Evolutionary conservation across 495 filamentous ascomycete species (phyloP).

Genomic region (Hypoxylon intermedium): DNA sequence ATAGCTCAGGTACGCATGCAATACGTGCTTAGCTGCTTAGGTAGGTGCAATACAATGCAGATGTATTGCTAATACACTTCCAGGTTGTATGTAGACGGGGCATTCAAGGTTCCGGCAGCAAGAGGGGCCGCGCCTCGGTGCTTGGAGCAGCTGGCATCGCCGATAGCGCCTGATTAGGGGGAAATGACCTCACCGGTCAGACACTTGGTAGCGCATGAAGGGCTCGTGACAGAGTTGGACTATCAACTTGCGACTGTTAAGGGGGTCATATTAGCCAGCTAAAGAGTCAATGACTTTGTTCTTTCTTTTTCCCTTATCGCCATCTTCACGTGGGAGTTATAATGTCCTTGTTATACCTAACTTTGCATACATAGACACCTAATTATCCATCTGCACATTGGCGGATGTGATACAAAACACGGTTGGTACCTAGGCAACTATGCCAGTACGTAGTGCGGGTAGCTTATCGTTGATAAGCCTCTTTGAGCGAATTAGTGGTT

Average conservation of each 20-base stretch:
- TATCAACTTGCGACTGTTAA: constrained; percentile 2
- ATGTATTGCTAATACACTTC: too few species aligned
- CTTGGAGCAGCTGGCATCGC: constrained; percentile 26
- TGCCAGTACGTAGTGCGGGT: background rate
- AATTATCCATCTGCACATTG: background rate
- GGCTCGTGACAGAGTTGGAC: constrained; percentile 29
- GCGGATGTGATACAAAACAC: background rate
- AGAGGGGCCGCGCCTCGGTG: background rate
- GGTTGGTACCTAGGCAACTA: constrained; percentile 15
- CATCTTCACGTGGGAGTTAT: constrained; percentile 15
- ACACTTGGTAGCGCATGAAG: constrained; percentile 30
- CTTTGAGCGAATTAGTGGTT: constrained; percentile 17
- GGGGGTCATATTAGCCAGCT: constrained; percentile 18
- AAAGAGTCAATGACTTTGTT: constrained; percentile 8
- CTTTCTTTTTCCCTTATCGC: constrained; percentile 1
- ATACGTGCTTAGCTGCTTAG: background rate
- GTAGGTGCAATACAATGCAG: too few species aligned
- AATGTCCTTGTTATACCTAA: background rate
- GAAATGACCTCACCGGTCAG: constrained; percentile 38
- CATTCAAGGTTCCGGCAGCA: too few species aligned
- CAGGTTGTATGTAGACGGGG: too few species aligned
- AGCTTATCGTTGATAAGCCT: constrained; percentile 29
- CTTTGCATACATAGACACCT: background rate
- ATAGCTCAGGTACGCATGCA: constrained; percentile 25
- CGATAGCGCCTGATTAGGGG: constrained; percentile 35